Percentiles rank a stretch among this genome's conserved stretches.
Evolutionary conservation across 2,329 filamentous ascomycete genomes (phyloP).

Genomic region (Epichloe festucae): DNA sequence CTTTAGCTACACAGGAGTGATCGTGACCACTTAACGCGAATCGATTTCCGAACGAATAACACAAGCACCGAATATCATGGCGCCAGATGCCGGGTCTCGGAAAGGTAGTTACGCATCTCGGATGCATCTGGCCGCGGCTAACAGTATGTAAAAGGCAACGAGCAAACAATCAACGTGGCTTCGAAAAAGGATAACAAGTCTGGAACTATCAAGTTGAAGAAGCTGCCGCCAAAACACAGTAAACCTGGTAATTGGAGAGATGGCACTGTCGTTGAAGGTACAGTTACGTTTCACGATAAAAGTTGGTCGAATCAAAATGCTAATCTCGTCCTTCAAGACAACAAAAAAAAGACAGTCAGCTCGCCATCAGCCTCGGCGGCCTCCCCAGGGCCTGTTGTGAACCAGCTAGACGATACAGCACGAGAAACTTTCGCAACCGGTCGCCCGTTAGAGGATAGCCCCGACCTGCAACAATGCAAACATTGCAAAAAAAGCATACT

Average conservation of each 20-base stretch:
- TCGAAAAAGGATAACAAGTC: slow-evolving; percentile 41
- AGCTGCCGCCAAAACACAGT: slow-evolving; percentile 45
- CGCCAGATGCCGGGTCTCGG: slow-evolving; percentile 12
- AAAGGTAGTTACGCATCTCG: slow-evolving; percentile 14
- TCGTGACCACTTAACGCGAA: neutral
- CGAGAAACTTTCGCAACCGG: slow-evolving; percentile 72
- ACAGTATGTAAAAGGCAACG: slow-evolving; percentile 12
- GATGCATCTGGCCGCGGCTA: neutral
- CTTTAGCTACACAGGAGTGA: neutral
- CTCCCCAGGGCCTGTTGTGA: slow-evolving; percentile 44
- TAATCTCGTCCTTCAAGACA: slow-evolving; percentile 23
- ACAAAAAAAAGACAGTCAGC: slow-evolving; percentile 38
- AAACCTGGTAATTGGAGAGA: slow-evolving; percentile 63
- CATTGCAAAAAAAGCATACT: slow-evolving; percentile 87
- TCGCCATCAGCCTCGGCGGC: slow-evolving; percentile 28
- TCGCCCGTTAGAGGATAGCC: slow-evolving; percentile 64
- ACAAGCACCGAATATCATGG: slow-evolving; percentile 7
- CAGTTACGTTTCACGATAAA: slow-evolving; percentile 8
- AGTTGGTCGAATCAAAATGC: neutral
- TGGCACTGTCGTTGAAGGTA: slow-evolving; percentile 50
- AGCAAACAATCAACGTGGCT: slow-evolving; percentile 49
- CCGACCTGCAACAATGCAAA: slow-evolving; percentile 76
- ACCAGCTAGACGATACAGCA: slow-evolving; percentile 61
- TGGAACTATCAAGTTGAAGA: slow-evolving; percentile 50
- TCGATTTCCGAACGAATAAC: neutral